Percentiles rank a stretch among this genome's conserved stretches.
Evolutionary conservation across 306 rosid genomes (phyloP).

Genomic region (Gillenia trifoliata): DNA sequence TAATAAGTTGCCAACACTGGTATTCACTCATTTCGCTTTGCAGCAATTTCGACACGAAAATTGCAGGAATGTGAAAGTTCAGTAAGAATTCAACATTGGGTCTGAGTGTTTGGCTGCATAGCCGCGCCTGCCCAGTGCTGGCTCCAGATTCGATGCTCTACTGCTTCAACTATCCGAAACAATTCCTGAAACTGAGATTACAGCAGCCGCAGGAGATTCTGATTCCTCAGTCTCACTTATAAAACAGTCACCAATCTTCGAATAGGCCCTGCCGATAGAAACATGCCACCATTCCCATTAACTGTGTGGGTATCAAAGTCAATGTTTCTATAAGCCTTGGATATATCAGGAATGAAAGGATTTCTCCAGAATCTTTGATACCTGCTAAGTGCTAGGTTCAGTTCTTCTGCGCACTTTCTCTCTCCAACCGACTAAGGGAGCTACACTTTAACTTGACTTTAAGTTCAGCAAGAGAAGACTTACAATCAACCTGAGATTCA

Average conservation of each 20-base stretch:
- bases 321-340: constrained; percentile 77
- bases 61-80: constrained; percentile 72
- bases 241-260: constrained; percentile 77
- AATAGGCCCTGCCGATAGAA: constrained; percentile 79
- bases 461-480: constrained; percentile 51
- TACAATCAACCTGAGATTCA: constrained; percentile 34
- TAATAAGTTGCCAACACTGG: no score
- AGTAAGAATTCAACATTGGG: no score
- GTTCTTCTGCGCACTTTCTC: constrained; percentile 70
- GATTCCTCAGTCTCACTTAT: constrained; percentile 51
- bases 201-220: constrained; percentile 51
- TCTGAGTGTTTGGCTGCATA: no score
- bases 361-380: constrained; percentile 78
- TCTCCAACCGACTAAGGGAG: constrained; percentile 64
- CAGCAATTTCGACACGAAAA: constrained; percentile 55
- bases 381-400: constrained; percentile 71
- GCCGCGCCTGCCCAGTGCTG: no score
- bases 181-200: constrained; percentile 74
- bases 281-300: constrained; percentile 72
- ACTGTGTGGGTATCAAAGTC: constrained; percentile 56
- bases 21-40: constrained; percentile 58
- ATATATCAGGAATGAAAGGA: constrained; percentile 77
- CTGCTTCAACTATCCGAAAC: constrained; percentile 73
- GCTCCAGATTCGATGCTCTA: constrained; percentile 60
- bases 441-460: constrained; percentile 48